Conservation (phyloP, 805 yeast genomes). For the Candida pseudoglaebosa region DNA sequence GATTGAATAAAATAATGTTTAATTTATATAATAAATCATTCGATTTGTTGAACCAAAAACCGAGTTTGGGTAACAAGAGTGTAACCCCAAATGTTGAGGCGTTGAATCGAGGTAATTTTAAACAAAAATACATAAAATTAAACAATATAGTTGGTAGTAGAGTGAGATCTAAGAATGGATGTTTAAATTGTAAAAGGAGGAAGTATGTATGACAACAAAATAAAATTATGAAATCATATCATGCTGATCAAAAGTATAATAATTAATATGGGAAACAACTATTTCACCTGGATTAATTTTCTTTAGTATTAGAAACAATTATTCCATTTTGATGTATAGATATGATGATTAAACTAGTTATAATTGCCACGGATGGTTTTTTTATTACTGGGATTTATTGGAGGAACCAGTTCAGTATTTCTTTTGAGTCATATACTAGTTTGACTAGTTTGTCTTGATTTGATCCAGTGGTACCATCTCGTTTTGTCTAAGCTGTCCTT, state of each 20-base stretch:
- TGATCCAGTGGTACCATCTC: no score
- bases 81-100: not conserved
- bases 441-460: not conserved
- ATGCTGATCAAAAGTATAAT: not conserved
- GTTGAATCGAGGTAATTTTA: no score
- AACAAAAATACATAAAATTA: constrained; percentile 4
- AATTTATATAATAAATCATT: not conserved
- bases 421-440: not conserved
- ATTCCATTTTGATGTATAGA: no score
- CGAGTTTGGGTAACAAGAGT: not conserved
- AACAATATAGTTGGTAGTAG: constrained; percentile 5
- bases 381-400: no score
- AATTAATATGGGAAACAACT: not conserved
- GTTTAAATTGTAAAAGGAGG: constrained; percentile 6
- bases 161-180: constrained; percentile 6
- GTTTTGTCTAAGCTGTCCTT: not conserved
- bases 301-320: no score
- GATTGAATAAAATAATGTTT: not conserved
- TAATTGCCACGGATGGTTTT: no score
- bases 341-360: no score
- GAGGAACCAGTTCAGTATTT: no score
- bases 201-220: constrained; percentile 7
- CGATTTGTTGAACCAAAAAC: not conserved
- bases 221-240: no score
- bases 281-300: not conserved